phyloP scores from a whole-genome alignment of 805 yeast genomes.

The Metschnikowia shivogae region DNA sequence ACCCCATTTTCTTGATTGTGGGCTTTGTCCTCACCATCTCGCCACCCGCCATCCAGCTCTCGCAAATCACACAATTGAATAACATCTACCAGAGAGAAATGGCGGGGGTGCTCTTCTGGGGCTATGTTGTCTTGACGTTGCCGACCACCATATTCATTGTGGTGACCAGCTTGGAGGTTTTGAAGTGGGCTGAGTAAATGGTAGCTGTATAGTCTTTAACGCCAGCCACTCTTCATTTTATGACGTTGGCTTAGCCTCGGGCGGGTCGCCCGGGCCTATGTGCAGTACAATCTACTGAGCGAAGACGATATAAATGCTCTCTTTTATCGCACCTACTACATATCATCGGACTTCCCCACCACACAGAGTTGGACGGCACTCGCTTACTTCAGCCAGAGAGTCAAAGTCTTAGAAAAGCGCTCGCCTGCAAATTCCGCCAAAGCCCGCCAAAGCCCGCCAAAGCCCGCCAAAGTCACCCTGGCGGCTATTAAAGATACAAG shows the following conservation, averaged over 20 bases:
- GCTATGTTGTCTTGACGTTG: slow-evolving; percentile 68
- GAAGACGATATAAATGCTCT: slow-evolving; percentile 1
- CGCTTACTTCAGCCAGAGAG: background rate
- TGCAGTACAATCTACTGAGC: slow-evolving; percentile 2
- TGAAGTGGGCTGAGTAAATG: slow-evolving; percentile 43
- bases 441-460: background rate
- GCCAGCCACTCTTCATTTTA: too few relatives aligned
- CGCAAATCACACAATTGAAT: slow-evolving; percentile 76
- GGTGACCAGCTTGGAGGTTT: slow-evolving; percentile 58
- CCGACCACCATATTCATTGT: slow-evolving; percentile 75
- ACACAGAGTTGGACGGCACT: background rate
- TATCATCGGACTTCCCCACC: background rate
- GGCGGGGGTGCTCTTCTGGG: slow-evolving; percentile 82
- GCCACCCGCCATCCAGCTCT: slow-evolving; percentile 81
- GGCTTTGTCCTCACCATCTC: slow-evolving; percentile 71
- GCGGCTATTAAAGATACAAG: too few relatives aligned
- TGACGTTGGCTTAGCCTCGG: background rate
- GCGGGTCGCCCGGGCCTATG: background rate
- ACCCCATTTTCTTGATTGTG: slow-evolving; percentile 75
- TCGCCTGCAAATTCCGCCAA: background rate
- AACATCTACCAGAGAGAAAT: slow-evolving; percentile 74
- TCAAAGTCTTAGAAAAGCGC: background rate
- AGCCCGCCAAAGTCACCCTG: background rate
- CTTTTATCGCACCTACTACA: slow-evolving; percentile 1
- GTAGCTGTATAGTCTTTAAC: too few relatives aligned